Base-by-base conservation (phyloP, 768 basidiomycete species). In the Mycena venus region DNA sequence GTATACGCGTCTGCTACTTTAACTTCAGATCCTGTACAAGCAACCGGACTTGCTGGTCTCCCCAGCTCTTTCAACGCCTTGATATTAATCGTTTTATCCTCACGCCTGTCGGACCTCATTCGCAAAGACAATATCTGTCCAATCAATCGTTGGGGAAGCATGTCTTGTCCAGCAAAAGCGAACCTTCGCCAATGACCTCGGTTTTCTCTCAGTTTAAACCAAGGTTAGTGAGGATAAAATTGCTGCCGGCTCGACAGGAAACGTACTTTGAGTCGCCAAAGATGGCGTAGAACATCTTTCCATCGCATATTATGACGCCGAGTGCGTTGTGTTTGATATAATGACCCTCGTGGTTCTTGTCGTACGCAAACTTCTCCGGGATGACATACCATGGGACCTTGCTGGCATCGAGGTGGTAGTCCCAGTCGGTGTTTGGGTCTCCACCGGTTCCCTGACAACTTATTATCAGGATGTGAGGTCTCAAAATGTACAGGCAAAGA, bases 121-220 rank as follows among this genome's bases (percentile, higher is more conserved):
- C 9, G 38, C 56, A 56, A 75, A 75, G 1, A 75, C 63, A 21
- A 75, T 70, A 56, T 75, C 74, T 75, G 12, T 14, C 15, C n/a
- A 25, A 4, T 31, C 23, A 25, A 17, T 34, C 74, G 0, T 60
- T 23, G 15, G 74, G 74, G 44, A 66, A 75, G 25, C 74, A 75
- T 10, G 69, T 60, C 47, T 71, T 60, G 17, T 34, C 74, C 5
- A 75, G 38, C 12, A 71, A 12, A n/a, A 70, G 25, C 4, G 74
- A 75, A 10, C 42, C 74, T 42, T 75, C 74, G 23, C 74, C 69
- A 27, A 71, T 75, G 25, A 75, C 62, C 29, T 70, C 34, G 14
- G 7, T 38, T 9, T 3, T 23, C 40, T 9, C 68, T 12, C 73
- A 68, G 23, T 58, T 55, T 47, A 11, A n/a, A n/a, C n/a, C n/a